Evolutionary conservation across 345 rosid genomes (phyloP).

Genomic region (Stellera chamaejasme): DNA sequence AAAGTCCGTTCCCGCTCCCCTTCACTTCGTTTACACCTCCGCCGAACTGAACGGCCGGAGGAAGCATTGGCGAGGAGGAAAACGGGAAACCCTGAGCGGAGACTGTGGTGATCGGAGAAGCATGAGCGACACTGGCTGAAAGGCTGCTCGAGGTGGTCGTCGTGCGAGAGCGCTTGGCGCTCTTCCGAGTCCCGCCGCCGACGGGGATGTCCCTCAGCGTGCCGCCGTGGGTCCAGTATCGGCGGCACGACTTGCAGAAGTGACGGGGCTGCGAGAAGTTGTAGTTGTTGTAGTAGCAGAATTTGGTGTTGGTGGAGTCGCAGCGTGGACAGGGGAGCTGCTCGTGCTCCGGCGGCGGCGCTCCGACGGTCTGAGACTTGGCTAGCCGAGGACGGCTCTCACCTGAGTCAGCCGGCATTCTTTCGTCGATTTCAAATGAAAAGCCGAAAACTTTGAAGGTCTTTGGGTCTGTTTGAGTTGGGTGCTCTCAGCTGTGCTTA

Average conservation of each 20-base stretch:
- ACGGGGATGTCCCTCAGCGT: constrained; percentile 91
- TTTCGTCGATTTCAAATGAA: neutral
- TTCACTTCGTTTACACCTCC: constrained; percentile 24
- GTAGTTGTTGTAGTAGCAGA: constrained; percentile 96
- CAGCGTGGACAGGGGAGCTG: constrained; percentile 96
- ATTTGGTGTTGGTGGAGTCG: constrained; percentile 81
- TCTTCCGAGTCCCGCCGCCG: constrained; percentile 88
- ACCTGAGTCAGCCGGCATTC: constrained; percentile 47
- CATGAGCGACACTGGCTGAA: constrained; percentile 7
- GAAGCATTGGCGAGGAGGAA: constrained; percentile 43
- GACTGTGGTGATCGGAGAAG: constrained; percentile 13
- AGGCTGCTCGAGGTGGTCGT: neutral
- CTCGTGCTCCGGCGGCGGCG: constrained; percentile 57
- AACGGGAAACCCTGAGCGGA: constrained; percentile 22
- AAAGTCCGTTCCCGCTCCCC: constrained; percentile 16
- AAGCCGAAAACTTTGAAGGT: neutral
- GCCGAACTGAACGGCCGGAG: constrained; percentile 31
- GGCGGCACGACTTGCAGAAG: constrained; percentile 92
- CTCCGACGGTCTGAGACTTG: constrained; percentile 23
- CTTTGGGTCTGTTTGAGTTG: neutral
- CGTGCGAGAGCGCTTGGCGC: constrained; percentile 73
- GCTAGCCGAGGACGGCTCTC: constrained; percentile 24
- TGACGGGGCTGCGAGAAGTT: constrained; percentile 99
- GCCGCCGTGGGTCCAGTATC: constrained; percentile 98
- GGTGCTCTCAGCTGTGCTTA: neutral